Percentiles rank a stretch among this genome's conserved stretches.
These are phyloP conservation scores for Claviceps humidiphila DNA, from an alignment of 2,329 filamentous ascomycete genomes.

Conservation along the genomic window DNA sequence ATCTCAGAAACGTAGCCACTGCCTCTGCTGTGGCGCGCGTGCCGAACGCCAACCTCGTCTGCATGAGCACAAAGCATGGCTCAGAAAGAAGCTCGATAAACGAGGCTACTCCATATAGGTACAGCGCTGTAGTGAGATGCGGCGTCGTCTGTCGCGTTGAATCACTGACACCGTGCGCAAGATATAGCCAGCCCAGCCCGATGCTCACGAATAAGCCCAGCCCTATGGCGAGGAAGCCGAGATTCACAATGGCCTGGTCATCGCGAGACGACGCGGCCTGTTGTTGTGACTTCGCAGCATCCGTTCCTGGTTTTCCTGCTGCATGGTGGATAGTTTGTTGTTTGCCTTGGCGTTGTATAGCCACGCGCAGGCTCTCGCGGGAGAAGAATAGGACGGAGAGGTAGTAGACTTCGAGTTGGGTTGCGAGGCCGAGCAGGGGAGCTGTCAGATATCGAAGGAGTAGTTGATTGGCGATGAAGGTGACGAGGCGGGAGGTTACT, in stretches of 20 bases:
- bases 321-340: constrained; percentile 1
- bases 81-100: constrained; percentile 71
- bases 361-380: constrained; percentile 80
- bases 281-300: neutral
- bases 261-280: constrained; percentile 18
- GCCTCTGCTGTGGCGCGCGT: constrained; percentile 74
- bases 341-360: constrained; percentile 59
- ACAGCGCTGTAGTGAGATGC: constrained; percentile 42
- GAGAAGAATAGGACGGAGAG: constrained; percentile 92
- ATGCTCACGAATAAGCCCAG: constrained; percentile 54
- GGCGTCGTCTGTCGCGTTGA: constrained; percentile 46
- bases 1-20: constrained; percentile 65
- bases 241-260: constrained; percentile 71
- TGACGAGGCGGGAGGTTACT: constrained; percentile 72
- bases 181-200: constrained; percentile 54
- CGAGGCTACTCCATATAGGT: constrained; percentile 43
- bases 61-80: constrained; percentile 78
- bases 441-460: constrained; percentile 82
- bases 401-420: constrained; percentile 86
- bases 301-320: neutral
- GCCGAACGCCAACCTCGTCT: constrained; percentile 67
- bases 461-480: constrained; percentile 84
- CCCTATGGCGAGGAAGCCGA: constrained; percentile 66
- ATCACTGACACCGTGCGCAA: constrained; percentile 34
- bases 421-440: constrained; percentile 67